Conservation (phyloP, 371 early-diverging fungal genomes). For the Conidiobolus incongruus region DNA sequence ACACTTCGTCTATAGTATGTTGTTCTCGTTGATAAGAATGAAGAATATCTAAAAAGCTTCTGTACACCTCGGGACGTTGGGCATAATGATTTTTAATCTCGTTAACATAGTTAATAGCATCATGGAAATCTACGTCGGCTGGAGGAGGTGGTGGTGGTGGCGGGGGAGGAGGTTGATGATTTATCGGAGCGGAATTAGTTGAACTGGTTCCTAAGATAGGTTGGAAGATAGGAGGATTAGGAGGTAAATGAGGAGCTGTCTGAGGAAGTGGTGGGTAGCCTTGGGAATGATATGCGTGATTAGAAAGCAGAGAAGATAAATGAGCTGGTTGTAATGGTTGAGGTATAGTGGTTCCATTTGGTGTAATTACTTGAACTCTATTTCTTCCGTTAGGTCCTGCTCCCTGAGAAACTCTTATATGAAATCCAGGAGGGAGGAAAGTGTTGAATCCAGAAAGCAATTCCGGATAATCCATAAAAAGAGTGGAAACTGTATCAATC, state of each 20-base stretch:
- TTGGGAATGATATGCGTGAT: slow-evolving; percentile 7
- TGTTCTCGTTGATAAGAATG: slow-evolving; percentile 81
- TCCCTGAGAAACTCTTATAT: slow-evolving; percentile 70
- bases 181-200: too few species aligned
- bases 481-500: slow-evolving; percentile 82
- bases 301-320: slow-evolving; percentile 1
- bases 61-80: slow-evolving; percentile 74
- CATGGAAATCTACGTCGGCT: slow-evolving; percentile 61
- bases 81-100: slow-evolving; percentile 84
- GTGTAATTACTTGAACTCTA: slow-evolving; percentile 71
- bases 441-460: slow-evolving; percentile 97
- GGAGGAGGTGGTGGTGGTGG: slow-evolving; percentile 8
- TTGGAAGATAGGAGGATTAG: slow-evolving; percentile 3
- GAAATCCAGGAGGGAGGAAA: slow-evolving; percentile 93
- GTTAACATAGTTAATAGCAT: slow-evolving; percentile 88
- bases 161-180: slow-evolving; percentile 14
- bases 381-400: slow-evolving; percentile 39
- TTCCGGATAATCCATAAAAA: slow-evolving; percentile 86
- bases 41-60: slow-evolving; percentile 84
- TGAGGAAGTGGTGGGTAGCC: slow-evolving; percentile 2
- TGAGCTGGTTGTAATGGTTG: slow-evolving; percentile 1
- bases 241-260: neutral
- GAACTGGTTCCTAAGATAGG: too few species aligned
- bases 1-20: slow-evolving; percentile 72
- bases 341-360: slow-evolving; percentile 29